Evolutionary conservation across 495 filamentous ascomycete species (phyloP), one percentile per base, ranked within the genome.

Genomic region (Penicillium nucicola): DNA sequence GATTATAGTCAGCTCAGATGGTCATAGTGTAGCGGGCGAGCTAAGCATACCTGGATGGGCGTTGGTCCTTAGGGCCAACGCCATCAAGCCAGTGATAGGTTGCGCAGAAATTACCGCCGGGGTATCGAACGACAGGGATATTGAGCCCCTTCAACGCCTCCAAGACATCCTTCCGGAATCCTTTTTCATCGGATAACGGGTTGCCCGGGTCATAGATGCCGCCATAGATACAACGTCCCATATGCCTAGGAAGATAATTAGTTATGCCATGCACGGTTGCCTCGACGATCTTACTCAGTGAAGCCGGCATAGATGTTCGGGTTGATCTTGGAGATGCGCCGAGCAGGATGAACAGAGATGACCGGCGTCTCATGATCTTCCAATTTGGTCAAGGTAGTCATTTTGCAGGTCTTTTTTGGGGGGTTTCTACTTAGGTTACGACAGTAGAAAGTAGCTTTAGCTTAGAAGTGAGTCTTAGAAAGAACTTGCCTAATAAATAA

Each of bases 31-130:
- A 38, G 17, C 17, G 14, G 31, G 13, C 23, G n/a, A 20, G 25
- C 13, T 2, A 20, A 44, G 19, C 60, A 54, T 72, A 79, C 72
- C 74, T 65, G 25, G 68, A 61, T 7, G 86, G 87, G 32, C 87
- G 71, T 38, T 82, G 69, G 20, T 87, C 84, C 42, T 76, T 79
- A 5, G 86, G 86, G 6, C 87, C 87, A 50, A 92, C 73, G 15
- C 87, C 87, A 69, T 92, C 87, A 23, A 83, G 72, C 88, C 88
- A 92, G 65, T 90, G 87, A 60, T 92, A 92, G 5, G 88, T 90
- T 2, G 88, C 87, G 32, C 83, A 80, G 57, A 90, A 90, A 66
- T 90, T 92, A 22, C 87, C 88, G 12, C 87, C 88, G 10, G 88
- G 88, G 64, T 92, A 90, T 33, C 86, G 77, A 19, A 92, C 80